Evolutionary conservation across 2,329 filamentous ascomycete species (phyloP), one percentile per base, ranked within the genome.

Genomic region (Didymella glomerata): DNA sequence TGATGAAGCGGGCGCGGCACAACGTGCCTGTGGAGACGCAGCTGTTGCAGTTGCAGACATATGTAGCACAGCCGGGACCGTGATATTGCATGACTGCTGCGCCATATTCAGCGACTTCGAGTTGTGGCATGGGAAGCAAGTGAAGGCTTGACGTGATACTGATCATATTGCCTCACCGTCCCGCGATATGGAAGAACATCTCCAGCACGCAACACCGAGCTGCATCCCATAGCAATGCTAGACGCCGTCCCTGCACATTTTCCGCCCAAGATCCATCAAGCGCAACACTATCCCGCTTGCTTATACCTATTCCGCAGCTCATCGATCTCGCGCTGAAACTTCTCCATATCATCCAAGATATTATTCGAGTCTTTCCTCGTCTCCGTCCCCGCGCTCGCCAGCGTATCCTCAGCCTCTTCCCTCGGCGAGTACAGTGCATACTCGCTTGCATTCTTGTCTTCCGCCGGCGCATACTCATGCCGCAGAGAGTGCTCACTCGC

Each of bases 301-400:
- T 67, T 66, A 56, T 69, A 76, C 54, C 62, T 60, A n/a, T 63
- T 57, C 58, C 73, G 69, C 64, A 78, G 48, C 65, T 73, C 75
- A 45, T 78, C 76, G 61, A 78, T 75, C 65, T 78, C 76, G 8
- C 68, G 66, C 60, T 78, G 76, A 28, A 78, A 77, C 60, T 65
- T 72, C 32, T 77, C 75, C 75, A 78, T 75, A 48, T 78, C 76
- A 48, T 76, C 73, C 14, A 78, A 56, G 5, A 78, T 75, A 56
- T 69, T 76, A 16, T 57, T 66, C 9, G 68, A 61, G 34, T 67
- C 65, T 34, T 61, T 71, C 30, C 62, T 60, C 9, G 25, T 30
- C 18, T 63, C 30, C n/a, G 9, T 2, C 4, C 30, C 30, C 6
- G 41, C 50, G 7, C 24, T n/a, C 16, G 59, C 65, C 16, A 68